Conservation (phyloP, 305 asterid genomes). For the Caryopteris hybrid region DNA sequence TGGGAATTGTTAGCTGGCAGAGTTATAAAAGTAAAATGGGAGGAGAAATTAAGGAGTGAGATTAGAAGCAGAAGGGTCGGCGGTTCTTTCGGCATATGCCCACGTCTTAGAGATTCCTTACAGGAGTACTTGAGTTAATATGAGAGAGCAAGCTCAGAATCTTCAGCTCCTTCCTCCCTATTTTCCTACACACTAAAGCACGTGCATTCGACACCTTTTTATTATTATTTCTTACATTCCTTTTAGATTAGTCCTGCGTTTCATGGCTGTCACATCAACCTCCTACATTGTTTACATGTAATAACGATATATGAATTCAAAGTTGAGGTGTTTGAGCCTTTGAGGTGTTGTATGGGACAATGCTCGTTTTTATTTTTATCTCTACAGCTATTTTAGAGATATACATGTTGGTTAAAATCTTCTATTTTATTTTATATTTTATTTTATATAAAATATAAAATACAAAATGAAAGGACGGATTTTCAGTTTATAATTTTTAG, state of each 20-base stretch:
- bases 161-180: slow-evolving; percentile 31
- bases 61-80: slow-evolving; percentile 53
- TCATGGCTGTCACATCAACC: too few relatives aligned
- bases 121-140: neutral
- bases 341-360: too few relatives aligned
- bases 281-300: too few relatives aligned
- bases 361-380: too few relatives aligned
- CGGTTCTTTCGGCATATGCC: slow-evolving; percentile 69
- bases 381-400: too few relatives aligned
- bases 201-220: slow-evolving; percentile 40
- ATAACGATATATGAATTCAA: too few relatives aligned
- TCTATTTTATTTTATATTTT: too few relatives aligned
- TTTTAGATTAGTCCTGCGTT: slow-evolving; percentile 15
- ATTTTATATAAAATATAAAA: too few relatives aligned
- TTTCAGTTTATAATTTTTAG: too few relatives aligned
- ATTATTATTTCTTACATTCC: slow-evolving; percentile 42
- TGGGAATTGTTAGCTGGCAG: slow-evolving; percentile 82
- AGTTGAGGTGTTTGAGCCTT: too few relatives aligned
- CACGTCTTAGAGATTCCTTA: slow-evolving; percentile 71
- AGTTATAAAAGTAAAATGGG: slow-evolving; percentile 15
- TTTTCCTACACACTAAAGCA: slow-evolving; percentile 42
- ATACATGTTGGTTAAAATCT: too few relatives aligned
- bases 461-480: too few relatives aligned
- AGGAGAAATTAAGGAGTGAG: neutral
- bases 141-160: neutral